A percentile compares a stretch with the other conserved stretches of the same genome.
Evolutionary conservation across 148 eudicot species (phyloP).

Genomic region (Cornus kousa): DNA sequence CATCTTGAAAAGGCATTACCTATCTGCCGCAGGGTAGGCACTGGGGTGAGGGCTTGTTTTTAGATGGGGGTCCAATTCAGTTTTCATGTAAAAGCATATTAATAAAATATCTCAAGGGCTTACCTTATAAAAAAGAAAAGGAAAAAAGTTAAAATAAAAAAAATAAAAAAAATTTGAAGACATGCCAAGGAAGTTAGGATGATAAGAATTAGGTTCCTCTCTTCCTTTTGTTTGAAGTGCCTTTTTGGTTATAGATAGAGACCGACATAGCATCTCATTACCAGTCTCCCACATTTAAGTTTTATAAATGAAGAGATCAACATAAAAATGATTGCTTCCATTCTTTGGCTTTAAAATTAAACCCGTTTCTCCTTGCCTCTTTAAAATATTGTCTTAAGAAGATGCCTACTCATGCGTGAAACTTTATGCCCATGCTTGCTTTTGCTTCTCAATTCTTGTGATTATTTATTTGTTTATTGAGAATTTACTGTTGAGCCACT

Average conservation of each 20-base stretch:
- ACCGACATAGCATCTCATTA: background rate
- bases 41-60: background rate
- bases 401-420: background rate
- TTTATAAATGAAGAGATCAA: background rate
- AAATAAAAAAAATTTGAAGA: background rate
- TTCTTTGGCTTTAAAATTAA: no score
- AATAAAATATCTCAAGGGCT: background rate
- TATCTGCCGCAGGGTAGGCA: background rate
- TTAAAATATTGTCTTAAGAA: background rate
- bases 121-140: background rate
- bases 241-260: background rate
- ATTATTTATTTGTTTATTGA: background rate
- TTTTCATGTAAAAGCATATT: background rate
- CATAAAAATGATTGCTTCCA: background rate
- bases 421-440: background rate
- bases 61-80: background rate
- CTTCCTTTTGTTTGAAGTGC: background rate
- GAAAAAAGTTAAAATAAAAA: no score
- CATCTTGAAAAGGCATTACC: background rate
- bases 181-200: background rate
- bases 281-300: background rate
- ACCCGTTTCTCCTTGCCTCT: background rate
- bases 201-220: background rate
- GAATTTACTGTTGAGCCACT: slow-evolving; percentile 8
- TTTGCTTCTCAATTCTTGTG: background rate